Conservation (phyloP, 768 basidiomycete species). For the Rhodotorula toruloides region DNA sequence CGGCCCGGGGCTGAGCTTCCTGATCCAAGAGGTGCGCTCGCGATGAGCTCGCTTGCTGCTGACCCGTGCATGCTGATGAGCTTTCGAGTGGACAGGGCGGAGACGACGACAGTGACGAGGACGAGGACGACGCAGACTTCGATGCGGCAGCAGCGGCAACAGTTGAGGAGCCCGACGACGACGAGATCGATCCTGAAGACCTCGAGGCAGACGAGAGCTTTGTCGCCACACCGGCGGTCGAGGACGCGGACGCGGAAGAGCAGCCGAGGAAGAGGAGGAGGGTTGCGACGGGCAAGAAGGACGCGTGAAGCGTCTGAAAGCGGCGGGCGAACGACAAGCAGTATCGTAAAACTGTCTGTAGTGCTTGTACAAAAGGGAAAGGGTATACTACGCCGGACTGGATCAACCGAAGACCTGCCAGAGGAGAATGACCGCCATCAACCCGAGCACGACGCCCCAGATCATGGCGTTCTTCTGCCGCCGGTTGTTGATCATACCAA, state of each 20-base stretch:
- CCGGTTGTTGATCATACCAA: conserved; percentile 87
- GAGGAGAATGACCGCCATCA: conserved; percentile 63
- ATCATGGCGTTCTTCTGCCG: conserved; percentile 84
- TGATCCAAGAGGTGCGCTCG: conserved; percentile 22
- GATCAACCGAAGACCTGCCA: conserved; percentile 35
- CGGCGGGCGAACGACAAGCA: too few relatives aligned
- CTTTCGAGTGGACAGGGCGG: not conserved
- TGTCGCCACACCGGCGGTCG: not conserved
- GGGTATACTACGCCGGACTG: too few relatives aligned
- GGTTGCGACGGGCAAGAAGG: conserved; percentile 45
- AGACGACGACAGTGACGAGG: conserved; percentile 30
- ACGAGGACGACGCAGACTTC: conserved; percentile 28
- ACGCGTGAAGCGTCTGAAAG: conserved; percentile 44
- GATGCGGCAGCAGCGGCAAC: conserved; percentile 16
- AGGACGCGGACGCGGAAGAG: conserved; percentile 9
- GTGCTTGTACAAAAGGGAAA: too few relatives aligned
- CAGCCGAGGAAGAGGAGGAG: conserved; percentile 26
- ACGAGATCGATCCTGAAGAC: conserved; percentile 24
- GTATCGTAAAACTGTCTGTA: too few relatives aligned
- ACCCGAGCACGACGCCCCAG: conserved; percentile 78
- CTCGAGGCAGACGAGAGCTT: conserved; percentile 22
- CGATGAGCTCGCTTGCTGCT: not conserved
- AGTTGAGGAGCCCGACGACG: conserved; percentile 35
- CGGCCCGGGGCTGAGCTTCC: conserved; percentile 31
- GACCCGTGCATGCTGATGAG: not conserved